These are phyloP conservation scores for Abrus precatorius DNA, from an alignment of 306 rosid species.

Conservation along the genomic window DNA sequence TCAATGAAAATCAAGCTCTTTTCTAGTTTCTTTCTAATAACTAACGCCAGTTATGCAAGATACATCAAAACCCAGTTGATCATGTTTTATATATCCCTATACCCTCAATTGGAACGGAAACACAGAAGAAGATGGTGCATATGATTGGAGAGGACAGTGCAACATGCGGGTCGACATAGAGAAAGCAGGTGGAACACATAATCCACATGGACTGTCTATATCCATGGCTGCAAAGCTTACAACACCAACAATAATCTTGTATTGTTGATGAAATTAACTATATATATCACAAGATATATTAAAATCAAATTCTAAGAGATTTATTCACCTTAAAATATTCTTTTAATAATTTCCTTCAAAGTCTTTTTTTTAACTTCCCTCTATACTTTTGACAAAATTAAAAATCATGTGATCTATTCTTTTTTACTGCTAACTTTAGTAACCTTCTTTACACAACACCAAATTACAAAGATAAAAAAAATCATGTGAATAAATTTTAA, in stretches of 20 bases:
- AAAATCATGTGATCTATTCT: too few species aligned
- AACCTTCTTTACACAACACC: too few species aligned
- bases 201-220: conserved; percentile 71
- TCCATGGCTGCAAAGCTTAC: conserved; percentile 20
- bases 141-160: conserved; percentile 53
- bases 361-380: too few species aligned
- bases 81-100: conserved; percentile 15
- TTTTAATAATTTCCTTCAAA: too few species aligned
- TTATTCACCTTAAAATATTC: too few species aligned
- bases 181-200: conserved; percentile 51
- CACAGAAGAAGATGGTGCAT: conserved; percentile 46
- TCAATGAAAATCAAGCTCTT: conserved; percentile 24
- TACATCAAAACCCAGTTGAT: conserved; percentile 39
- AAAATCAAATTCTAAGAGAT: too few species aligned
- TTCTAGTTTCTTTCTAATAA: conserved; percentile 31
- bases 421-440: too few species aligned
- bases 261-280: too few species aligned
- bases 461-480: too few species aligned
- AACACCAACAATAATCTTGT: neutral
- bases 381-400: too few species aligned
- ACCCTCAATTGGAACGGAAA: conserved; percentile 43
- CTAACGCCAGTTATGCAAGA: conserved; percentile 17
- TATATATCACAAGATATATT: too few species aligned
- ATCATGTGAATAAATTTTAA: too few species aligned
- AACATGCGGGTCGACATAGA: conserved; percentile 63